Evolutionary conservation across 78 protist genomes (phyloP), one percentile per base, ranked within the genome.

Genomic region (Diacronema lutheri): DNA sequence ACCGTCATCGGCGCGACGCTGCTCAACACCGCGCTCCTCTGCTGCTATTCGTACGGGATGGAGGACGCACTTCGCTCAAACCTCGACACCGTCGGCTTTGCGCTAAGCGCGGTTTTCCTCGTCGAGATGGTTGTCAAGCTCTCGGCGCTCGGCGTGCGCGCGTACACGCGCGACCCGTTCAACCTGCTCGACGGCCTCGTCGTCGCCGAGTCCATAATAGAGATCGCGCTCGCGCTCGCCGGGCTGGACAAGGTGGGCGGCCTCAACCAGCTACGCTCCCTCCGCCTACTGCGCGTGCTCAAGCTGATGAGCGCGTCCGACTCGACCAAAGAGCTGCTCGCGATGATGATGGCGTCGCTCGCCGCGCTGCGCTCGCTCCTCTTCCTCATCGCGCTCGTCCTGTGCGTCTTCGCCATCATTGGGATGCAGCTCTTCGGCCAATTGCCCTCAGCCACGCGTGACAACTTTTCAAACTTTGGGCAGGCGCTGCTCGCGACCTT

Each of bases 401-500:
- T 55, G 61, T 0, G 78, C 60, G 55, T 66, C 38, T 37, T 66
- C 56, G 85, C 90, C 26, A 6, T 50, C 16, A 12, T 86, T 31
- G 90, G 86, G 26, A 86, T 86, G 90, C 89, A 86, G 64, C 60
- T 78, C 31, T 86, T 79, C 73, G 90, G 90, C 40, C 79, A 68
- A 12, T 4, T 19, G 19, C 20, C 7, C 37, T 10, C 29, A 0
- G 6, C 12, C 50, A 50, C 19, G n/a, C 1, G 2, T 44, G 55
- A 14, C 79, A 40, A 85, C 82, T 85, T 85, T 20, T 81, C 56
- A 64, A 26, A 81, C 77, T 44, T 69, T 40, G 0, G 1, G 19
- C 44, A 46, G 19, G 85, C 86, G 33, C 0, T 86, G 7, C 26
- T 79, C n/a, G 35, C 90, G 12, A 9, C 21, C 20, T 86, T 86